Percentiles rank a stretch among this genome's conserved stretches.
These are phyloP conservation scores for Skeletonema tropicum DNA, from an alignment of 108 stramenopile genomes.

Conservation along the genomic window DNA sequence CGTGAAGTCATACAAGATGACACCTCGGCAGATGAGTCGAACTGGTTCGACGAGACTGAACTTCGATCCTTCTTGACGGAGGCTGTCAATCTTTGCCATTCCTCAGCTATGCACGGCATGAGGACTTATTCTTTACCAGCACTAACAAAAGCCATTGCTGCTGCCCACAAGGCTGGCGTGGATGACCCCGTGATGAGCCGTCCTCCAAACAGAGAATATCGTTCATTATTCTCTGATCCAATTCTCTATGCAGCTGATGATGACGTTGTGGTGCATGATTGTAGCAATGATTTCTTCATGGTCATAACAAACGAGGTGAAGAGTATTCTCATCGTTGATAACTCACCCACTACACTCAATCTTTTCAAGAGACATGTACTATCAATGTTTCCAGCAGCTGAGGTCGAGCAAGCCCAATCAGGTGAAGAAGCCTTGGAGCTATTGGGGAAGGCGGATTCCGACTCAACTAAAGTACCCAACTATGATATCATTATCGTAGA, in stretches of 20 bases:
- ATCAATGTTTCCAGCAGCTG: conserved; percentile 41
- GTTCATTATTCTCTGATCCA: conserved; percentile 41
- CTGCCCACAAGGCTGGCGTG: conserved; percentile 17
- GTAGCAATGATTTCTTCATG: conserved; percentile 25
- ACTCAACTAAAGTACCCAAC: not conserved
- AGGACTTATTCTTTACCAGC: conserved; percentile 6
- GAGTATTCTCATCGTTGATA: conserved; percentile 35
- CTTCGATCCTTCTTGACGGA: conserved; percentile 31
- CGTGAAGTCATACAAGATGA: conserved; percentile 28
- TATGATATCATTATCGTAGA: conserved; percentile 43
- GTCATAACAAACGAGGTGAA: conserved; percentile 22
- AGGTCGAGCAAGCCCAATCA: conserved; percentile 8
- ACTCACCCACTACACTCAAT: conserved; percentile 5
- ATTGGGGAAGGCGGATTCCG: conserved; percentile 4
- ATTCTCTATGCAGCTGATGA: conserved; percentile 36
- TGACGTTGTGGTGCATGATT: conserved; percentile 34
- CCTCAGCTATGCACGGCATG: conserved; percentile 25
- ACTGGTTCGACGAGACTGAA: conserved; percentile 41
- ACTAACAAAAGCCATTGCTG: not conserved
- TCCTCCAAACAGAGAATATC: conserved; percentile 11
- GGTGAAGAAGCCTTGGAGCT: conserved; percentile 31
- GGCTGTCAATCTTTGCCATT: conserved; percentile 32
- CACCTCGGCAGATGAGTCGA: not conserved
- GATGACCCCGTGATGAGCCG: conserved; percentile 21
- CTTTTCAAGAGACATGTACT: conserved; percentile 20